A percentile compares a stretch with the other conserved stretches of the same genome.
phyloP scores from a whole-genome alignment of 2,329 filamentous ascomycete species.

The Cyphellophora attinorum region DNA sequence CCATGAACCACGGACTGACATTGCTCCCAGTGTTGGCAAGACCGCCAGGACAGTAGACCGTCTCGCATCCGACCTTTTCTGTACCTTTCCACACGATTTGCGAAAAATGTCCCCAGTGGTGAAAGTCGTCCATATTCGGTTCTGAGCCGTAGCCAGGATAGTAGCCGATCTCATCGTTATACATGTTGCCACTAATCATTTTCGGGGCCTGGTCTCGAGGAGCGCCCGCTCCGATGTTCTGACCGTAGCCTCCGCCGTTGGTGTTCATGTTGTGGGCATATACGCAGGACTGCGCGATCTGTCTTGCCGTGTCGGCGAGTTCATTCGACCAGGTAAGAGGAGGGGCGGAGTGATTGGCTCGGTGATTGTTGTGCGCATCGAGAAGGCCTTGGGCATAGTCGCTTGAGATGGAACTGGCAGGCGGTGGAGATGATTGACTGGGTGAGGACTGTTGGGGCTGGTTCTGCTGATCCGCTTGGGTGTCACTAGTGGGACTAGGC shows the following conservation, averaged over 20 bases:
- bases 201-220: constrained; percentile 48
- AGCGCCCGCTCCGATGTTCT: constrained; percentile 76
- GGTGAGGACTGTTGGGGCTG: too few relatives aligned
- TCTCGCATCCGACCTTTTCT: constrained; percentile 54
- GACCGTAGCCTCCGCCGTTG: constrained; percentile 64
- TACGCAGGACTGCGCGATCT: constrained; percentile 56
- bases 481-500: too few relatives aligned
- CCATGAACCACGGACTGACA: constrained; percentile 57
- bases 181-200: constrained; percentile 76
- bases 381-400: constrained; percentile 34
- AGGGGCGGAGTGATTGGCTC: constrained; percentile 65
- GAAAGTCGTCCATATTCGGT: constrained; percentile 55
- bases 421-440: too few relatives aligned
- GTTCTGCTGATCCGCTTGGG: too few relatives aligned
- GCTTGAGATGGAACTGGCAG: constrained; percentile 12
- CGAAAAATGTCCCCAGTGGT: constrained; percentile 63
- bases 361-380: constrained; percentile 77
- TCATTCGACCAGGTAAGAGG: constrained; percentile 56
- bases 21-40: constrained; percentile 32
- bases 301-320: constrained; percentile 54
- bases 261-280: constrained; percentile 71
- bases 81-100: constrained; percentile 64
- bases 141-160: constrained; percentile 53
- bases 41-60: constrained; percentile 30
- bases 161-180: constrained; percentile 63